A percentile compares a stretch with the other conserved stretches of the same genome.
Evolutionary conservation across 305 asterid genomes (phyloP).

Genomic region (Fraxinus sp.): DNA sequence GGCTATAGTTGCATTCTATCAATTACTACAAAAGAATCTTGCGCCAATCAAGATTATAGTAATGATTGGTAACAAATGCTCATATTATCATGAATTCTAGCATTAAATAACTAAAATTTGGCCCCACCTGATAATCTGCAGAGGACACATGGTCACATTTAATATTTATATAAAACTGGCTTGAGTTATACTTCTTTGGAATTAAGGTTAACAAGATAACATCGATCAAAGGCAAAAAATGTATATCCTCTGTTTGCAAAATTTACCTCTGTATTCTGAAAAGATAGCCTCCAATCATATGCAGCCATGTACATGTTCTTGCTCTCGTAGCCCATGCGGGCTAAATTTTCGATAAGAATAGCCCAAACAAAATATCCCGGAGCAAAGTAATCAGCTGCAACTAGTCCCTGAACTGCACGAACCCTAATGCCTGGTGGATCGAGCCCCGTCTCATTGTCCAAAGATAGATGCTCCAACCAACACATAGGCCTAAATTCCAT

Average conservation of each 20-base stretch:
- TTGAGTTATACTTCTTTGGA: neutral
- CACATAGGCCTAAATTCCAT: slow-evolving; percentile 67
- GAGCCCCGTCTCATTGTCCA: slow-evolving; percentile 84
- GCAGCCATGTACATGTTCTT: slow-evolving; percentile 90
- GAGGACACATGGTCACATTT: neutral
- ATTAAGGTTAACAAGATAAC: neutral
- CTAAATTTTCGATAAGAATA: slow-evolving; percentile 75
- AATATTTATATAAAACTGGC: neutral
- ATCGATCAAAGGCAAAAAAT: neutral
- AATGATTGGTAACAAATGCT: neutral
- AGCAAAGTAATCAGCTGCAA: slow-evolving; percentile 82
- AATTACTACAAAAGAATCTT: neutral
- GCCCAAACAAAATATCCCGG: slow-evolving; percentile 96
- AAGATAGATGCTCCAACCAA: slow-evolving; percentile 54
- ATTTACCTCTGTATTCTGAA: slow-evolving; percentile 80
- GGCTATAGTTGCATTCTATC: neutral
- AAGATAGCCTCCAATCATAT: slow-evolving; percentile 85
- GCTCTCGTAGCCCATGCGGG: slow-evolving; percentile 74
- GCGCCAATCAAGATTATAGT: neutral
- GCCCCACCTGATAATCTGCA: neutral
- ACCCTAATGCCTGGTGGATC: slow-evolving; percentile 88
- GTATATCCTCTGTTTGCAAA: neutral
- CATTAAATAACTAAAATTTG: neutral
- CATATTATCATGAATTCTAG: neutral
- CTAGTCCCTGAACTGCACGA: slow-evolving; percentile 72